Evolutionary conservation across 371 early-diverging fungal species (phyloP).

Genomic region (Mortierella sp.): DNA sequence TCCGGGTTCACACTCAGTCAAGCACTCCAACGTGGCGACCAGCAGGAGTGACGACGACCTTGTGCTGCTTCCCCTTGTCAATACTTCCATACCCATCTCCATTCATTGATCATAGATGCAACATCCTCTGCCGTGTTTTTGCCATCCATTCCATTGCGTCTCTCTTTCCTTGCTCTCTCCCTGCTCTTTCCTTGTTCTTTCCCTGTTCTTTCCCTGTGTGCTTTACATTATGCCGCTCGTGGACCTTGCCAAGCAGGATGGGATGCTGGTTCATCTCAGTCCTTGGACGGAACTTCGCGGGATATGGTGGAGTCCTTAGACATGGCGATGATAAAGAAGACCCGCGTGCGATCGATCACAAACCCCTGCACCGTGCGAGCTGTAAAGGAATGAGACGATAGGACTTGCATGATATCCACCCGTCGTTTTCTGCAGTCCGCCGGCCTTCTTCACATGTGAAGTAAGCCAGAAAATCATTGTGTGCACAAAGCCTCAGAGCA

Average conservation of each 20-base stretch:
- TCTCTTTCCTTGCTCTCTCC: background rate
- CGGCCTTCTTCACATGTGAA: conserved; percentile 15
- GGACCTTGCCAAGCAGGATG: background rate
- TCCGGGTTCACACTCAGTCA: background rate
- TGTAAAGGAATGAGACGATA: background rate
- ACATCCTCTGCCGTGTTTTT: background rate
- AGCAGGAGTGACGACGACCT: background rate
- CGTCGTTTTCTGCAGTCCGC: too few relatives aligned
- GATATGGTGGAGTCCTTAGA: background rate
- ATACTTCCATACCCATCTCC: background rate
- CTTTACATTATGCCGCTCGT: conserved; percentile 6
- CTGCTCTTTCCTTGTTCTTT: background rate
- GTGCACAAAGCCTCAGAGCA: background rate
- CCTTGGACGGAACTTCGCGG: background rate
- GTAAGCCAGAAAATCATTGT: background rate
- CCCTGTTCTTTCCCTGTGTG: background rate
- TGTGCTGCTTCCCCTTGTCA: background rate
- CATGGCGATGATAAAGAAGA: background rate
- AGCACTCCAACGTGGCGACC: background rate
- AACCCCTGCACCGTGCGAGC: background rate
- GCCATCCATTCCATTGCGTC: background rate
- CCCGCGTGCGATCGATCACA: background rate
- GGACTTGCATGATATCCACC: too few relatives aligned
- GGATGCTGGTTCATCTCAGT: conserved; percentile 36
- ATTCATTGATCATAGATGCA: conserved; percentile 2